Conservation (phyloP, 495 filamentous ascomycete genomes). For the Annulohypoxylon bovei region DNA sequence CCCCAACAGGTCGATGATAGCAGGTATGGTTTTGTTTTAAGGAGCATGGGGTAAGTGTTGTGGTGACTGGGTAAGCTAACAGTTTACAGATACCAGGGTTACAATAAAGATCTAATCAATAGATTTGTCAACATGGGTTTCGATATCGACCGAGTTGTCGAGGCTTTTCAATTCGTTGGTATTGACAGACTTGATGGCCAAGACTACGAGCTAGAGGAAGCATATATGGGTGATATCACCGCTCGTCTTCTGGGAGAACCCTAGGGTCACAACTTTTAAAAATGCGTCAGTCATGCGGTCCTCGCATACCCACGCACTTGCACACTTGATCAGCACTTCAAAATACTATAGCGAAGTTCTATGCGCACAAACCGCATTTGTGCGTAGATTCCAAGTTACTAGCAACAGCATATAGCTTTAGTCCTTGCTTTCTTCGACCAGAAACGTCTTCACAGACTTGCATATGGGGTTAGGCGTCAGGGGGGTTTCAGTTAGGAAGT, state of each 20-base stretch:
- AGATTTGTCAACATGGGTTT: constrained; percentile 96
- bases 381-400: neutral
- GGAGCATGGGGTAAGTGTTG: neutral
- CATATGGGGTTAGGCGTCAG: constrained; percentile 33
- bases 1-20: constrained; percentile 49
- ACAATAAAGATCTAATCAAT: constrained; percentile 85
- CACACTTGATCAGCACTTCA: neutral
- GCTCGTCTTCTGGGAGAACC: constrained; percentile 82
- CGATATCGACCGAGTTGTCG: constrained; percentile 85
- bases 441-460: constrained; percentile 38
- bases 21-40: constrained; percentile 44
- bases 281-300: neutral
- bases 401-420: constrained; percentile 11
- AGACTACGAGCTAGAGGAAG: constrained; percentile 85
- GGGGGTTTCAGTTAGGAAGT: constrained; percentile 4
- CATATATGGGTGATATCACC: constrained; percentile 89
- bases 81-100: constrained; percentile 79
- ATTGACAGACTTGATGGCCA: constrained; percentile 80
- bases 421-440: constrained; percentile 12
- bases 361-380: neutral
- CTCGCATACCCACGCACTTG: neutral
- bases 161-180: constrained; percentile 82
- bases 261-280: neutral
- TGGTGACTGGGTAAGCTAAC: constrained; percentile 2
- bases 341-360: neutral